A percentile compares a stretch with the other conserved stretches of the same genome.
phyloP scores from a whole-genome alignment of 2,329 filamentous ascomycete species.

The Diplodia corticola region DNA sequence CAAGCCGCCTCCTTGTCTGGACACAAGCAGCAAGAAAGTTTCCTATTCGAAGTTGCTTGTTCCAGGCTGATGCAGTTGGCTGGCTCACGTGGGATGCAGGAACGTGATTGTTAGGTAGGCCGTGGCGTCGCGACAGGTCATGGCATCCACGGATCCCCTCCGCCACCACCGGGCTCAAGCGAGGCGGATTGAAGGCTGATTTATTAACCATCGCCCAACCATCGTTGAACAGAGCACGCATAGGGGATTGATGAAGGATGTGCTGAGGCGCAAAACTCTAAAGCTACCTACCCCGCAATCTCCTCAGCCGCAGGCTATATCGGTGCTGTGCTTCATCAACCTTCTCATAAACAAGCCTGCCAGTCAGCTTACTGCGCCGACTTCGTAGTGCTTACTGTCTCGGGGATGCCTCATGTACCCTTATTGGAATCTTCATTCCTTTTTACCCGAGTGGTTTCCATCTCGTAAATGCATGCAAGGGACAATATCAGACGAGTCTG shows the following conservation, averaged over 20 bases:
- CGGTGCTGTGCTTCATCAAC: background rate
- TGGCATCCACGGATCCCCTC: conserved; percentile 1
- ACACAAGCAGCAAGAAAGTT: background rate
- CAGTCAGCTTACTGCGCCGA: conserved; percentile 6
- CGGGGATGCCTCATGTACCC: background rate
- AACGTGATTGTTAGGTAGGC: background rate
- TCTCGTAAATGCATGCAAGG: background rate
- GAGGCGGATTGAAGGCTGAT: background rate
- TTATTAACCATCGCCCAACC: background rate
- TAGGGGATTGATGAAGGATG: background rate
- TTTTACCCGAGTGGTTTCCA: background rate
- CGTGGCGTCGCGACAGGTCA: background rate
- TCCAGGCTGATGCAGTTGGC: background rate
- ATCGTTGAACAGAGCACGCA: background rate
- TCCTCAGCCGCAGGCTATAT: background rate
- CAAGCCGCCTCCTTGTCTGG: background rate
- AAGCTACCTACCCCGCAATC: background rate
- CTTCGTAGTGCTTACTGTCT: background rate
- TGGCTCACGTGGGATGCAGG: conserved; percentile 2
- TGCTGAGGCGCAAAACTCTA: background rate
- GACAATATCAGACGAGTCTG: background rate
- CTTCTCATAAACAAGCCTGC: background rate
- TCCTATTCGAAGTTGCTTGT: background rate
- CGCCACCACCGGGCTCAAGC: background rate
- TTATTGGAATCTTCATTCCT: background rate